Conservation (phyloP, 2,329 filamentous ascomycete genomes). For the Eurotiales sp. region DNA sequence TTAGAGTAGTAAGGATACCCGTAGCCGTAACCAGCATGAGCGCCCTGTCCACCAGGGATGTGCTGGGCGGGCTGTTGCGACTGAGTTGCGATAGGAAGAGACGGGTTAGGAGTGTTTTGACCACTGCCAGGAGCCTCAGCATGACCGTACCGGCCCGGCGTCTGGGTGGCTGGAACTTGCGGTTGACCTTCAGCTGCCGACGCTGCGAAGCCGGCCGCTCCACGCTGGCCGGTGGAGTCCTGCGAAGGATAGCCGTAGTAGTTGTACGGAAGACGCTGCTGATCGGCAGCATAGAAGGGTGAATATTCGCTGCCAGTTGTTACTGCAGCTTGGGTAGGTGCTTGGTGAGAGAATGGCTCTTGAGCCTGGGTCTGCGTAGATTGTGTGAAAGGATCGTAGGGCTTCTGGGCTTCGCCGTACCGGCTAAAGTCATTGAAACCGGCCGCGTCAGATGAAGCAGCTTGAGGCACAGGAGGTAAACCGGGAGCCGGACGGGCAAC, state of each 20-base stretch:
- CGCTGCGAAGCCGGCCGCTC: conserved; percentile 69
- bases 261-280: conserved; percentile 71
- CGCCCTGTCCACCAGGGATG: conserved; percentile 49
- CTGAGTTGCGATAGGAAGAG: conserved; percentile 55
- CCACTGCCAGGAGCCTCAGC: conserved; percentile 78
- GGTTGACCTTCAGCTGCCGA: conserved; percentile 58
- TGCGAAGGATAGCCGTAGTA: conserved; percentile 71
- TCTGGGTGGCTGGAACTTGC: conserved; percentile 62
- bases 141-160: conserved; percentile 68
- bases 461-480: conserved; percentile 57
- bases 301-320: conserved; percentile 69
- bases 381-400: conserved; percentile 82
- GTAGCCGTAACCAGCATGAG: conserved; percentile 57
- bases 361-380: conserved; percentile 59
- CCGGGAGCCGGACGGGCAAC: conserved; percentile 60
- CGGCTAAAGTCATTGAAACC: conserved; percentile 50
- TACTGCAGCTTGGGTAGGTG: conserved; percentile 57
- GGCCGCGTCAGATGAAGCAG: conserved; percentile 46
- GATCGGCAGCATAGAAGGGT: conserved; percentile 76
- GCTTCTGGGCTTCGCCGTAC: conserved; percentile 65
- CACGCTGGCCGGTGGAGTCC: conserved; percentile 70
- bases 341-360: conserved; percentile 52
- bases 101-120: conserved; percentile 84
- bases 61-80: conserved; percentile 46
- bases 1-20: conserved; percentile 58